Percentiles rank a stretch among this genome's conserved stretches.
phyloP scores from a whole-genome alignment of 306 rosid genomes.

The Lathyrus sativus region DNA sequence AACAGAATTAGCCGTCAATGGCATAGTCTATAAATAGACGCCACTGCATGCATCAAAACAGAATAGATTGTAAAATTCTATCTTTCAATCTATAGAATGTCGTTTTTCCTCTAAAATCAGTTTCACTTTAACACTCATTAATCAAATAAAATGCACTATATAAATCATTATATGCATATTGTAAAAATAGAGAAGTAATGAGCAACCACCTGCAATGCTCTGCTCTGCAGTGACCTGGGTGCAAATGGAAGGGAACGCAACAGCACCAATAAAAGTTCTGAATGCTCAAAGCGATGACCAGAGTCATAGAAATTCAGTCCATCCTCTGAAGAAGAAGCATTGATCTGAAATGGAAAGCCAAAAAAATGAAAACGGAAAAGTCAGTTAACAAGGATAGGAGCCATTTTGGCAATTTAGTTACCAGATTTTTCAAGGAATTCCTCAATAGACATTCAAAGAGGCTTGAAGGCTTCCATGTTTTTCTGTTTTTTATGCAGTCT shows the following conservation, averaged over 20 bases:
- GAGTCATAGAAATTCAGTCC: slow-evolving; percentile 94
- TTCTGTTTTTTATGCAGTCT: slow-evolving; percentile 8
- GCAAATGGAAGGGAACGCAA: slow-evolving; percentile 85
- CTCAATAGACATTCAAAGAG: slow-evolving; percentile 30
- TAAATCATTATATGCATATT: neutral
- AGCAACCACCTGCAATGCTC: slow-evolving; percentile 84
- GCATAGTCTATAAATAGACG: too few relatives aligned
- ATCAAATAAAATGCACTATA: slow-evolving; percentile 21
- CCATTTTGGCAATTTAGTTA: slow-evolving; percentile 29
- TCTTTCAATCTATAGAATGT: too few relatives aligned
- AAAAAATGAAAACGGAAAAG: slow-evolving; percentile 9
- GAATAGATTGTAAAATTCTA: too few relatives aligned
- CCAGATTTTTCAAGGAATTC: slow-evolving; percentile 19
- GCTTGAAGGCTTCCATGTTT: slow-evolving; percentile 19
- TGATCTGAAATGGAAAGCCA: slow-evolving; percentile 60
- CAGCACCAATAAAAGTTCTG: slow-evolving; percentile 87
- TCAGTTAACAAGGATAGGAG: neutral
- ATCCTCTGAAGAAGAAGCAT: slow-evolving; percentile 86
- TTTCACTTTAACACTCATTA: neutral
- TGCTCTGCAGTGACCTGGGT: slow-evolving; percentile 77
- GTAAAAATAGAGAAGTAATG: slow-evolving; percentile 28
- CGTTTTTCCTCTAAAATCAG: too few relatives aligned
- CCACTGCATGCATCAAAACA: too few relatives aligned
- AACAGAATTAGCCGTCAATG: too few relatives aligned
- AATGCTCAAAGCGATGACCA: slow-evolving; percentile 97